Evolutionary conservation across 768 basidiomycete species (phyloP), one percentile per base, ranked within the genome.

Genomic region (Leucocoprinus leucothites): DNA sequence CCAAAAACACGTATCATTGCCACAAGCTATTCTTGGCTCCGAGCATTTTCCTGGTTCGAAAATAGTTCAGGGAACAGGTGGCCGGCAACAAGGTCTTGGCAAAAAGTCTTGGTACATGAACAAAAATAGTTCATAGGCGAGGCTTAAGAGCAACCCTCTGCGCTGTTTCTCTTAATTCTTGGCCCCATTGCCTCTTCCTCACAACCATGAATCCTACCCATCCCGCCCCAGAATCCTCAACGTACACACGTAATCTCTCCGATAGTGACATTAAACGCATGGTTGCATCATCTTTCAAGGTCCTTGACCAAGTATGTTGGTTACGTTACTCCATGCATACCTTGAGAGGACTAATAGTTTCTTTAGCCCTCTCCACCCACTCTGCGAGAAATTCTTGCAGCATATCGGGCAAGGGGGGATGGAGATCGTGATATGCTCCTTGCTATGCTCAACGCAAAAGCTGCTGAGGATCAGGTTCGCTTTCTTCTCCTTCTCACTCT

Each of bases 401-500:
- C 94, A 7, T 97, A 95, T 74, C 79, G 82, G 54, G 71, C 84
- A 36, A 90, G 86, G 64, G 94, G 94, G 57, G 91, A 94, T 58
- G 94, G 92, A 41, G 94, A 97, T 76, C 80, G 94, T 21, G 92
- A 95, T 50, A 88, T 95, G 84, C 77, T 97, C 19, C 78, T 96
- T 34, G 83, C 91, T 61, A 89, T 97, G 81, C 77, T 97, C 48
- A 92, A 89, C 57, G 93, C 94, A 65, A 97, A 97, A 75, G 82
- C 85, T 44, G 87, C 94, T 11, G 94, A 97, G 68, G 94, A 97
- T 66, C 89, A 96, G 82, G 92, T 91, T 60, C 40, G 82, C 64
- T 50, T 57, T 49, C 50, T 34, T 38, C 49, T 47, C 53, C 13
- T 36, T 45, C 3, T 24, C 34, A 28, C 21, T 2, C 22, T 8